These are phyloP conservation scores for Dothideomycetidae sp. DNA, from an alignment of 2,329 filamentous ascomycete species.

Conservation along the genomic window DNA sequence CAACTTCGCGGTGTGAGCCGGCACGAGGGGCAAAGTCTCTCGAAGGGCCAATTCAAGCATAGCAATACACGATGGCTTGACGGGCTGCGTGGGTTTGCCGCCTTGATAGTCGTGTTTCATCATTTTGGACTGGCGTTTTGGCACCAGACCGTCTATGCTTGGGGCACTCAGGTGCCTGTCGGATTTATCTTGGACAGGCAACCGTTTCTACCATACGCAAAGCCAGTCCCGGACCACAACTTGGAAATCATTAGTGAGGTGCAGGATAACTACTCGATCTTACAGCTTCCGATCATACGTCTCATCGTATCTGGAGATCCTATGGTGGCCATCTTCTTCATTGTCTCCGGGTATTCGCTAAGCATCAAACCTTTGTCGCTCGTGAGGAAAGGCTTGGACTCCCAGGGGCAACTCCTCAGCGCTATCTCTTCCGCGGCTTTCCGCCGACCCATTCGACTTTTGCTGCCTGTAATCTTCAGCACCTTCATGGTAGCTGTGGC, in stretches of 20 bases:
- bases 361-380: conserved; percentile 26
- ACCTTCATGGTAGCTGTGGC: conserved; percentile 13
- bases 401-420: conserved; percentile 7
- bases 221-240: background rate
- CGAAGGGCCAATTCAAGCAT: too few relatives aligned
- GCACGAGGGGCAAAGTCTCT: too few relatives aligned
- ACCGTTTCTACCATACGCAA: background rate
- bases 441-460: conserved; percentile 13
- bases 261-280: conserved; percentile 7
- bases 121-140: conserved; percentile 7
- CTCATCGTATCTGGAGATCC: conserved; percentile 36
- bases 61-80: conserved; percentile 7
- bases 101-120: conserved; percentile 10
- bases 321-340: conserved; percentile 47
- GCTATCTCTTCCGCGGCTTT: conserved; percentile 10
- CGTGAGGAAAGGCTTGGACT: conserved; percentile 8
- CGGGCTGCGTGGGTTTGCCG: conserved; percentile 11
- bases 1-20: too few relatives aligned
- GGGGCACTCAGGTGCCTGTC: conserved; percentile 1
- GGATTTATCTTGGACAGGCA: background rate
- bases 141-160: conserved; percentile 1
- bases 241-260: background rate
- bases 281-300: conserved; percentile 41
- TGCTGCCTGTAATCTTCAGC: conserved; percentile 12
- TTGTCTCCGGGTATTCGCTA: conserved; percentile 47